Evolutionary conservation across 371 early-diverging fungal species (phyloP).

Genomic region (Mucor circinelloides): DNA sequence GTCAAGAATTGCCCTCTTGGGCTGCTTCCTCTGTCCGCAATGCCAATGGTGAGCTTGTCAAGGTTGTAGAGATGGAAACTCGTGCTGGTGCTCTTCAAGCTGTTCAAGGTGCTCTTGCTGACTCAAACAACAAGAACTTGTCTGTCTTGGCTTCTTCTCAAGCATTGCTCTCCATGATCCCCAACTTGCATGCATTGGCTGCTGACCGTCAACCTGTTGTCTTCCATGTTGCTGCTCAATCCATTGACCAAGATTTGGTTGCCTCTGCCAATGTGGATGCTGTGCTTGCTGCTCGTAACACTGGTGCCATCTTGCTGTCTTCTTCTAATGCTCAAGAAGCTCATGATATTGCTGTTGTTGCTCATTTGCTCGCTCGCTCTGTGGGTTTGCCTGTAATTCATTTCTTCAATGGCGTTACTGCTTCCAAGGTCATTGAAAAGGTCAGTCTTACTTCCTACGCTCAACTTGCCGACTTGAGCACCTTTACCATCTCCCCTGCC

Average conservation of each 20-base stretch:
- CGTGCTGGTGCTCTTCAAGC: slow-evolving; percentile 81
- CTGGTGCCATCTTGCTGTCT: slow-evolving; percentile 67
- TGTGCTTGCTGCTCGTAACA: slow-evolving; percentile 69
- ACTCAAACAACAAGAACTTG: slow-evolving; percentile 37
- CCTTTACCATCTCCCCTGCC: slow-evolving; percentile 1
- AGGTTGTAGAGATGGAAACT: slow-evolving; percentile 74
- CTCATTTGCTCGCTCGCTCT: slow-evolving; percentile 65
- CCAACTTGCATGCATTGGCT: slow-evolving; percentile 75
- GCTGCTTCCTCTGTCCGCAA: slow-evolving; percentile 61
- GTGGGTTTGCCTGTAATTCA: slow-evolving; percentile 73
- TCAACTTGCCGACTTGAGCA: slow-evolving; percentile 40
- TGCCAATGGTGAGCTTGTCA: slow-evolving; percentile 63
- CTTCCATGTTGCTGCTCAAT: slow-evolving; percentile 80
- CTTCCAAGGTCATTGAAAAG: slow-evolving; percentile 49
- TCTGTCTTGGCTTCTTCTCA: slow-evolving; percentile 75
- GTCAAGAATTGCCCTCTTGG: slow-evolving; percentile 66
- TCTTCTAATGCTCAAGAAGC: slow-evolving; percentile 80
- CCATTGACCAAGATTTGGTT: slow-evolving; percentile 60
- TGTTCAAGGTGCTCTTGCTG: slow-evolving; percentile 76
- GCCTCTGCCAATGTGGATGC: slow-evolving; percentile 62
- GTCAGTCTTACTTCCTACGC: slow-evolving; percentile 51
- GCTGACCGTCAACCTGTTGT: slow-evolving; percentile 68
- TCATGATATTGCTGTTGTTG: slow-evolving; percentile 73
- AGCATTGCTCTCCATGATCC: slow-evolving; percentile 80
- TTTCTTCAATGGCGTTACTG: slow-evolving; percentile 70